Evolutionary conservation across 345 rosid species (phyloP).

Genomic region (Ailanthus altissimus): DNA sequence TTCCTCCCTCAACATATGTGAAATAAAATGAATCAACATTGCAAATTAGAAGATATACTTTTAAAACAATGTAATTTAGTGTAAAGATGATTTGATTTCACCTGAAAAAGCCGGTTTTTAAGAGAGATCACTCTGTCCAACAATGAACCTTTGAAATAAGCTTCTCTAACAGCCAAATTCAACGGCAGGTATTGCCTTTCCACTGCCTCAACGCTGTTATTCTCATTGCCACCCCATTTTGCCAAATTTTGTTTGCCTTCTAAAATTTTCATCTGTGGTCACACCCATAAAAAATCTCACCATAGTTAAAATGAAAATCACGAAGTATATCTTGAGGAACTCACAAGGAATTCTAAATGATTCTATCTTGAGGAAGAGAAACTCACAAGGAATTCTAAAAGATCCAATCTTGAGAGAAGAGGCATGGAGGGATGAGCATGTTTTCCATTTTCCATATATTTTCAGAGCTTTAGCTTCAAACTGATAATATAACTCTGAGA

Average conservation of each 20-base stretch:
- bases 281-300: neutral
- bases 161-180: constrained; percentile 59
- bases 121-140: constrained; percentile 68
- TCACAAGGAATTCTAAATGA: constrained; percentile 69
- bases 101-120: constrained; percentile 74
- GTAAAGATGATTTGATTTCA: neutral
- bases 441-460: constrained; percentile 48
- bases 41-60: too few relatives aligned
- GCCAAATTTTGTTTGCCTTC: constrained; percentile 52
- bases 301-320: neutral
- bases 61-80: too few relatives aligned
- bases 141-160: constrained; percentile 71
- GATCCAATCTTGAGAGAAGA: constrained; percentile 72
- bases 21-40: neutral
- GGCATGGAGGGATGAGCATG: constrained; percentile 45
- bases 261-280: constrained; percentile 56
- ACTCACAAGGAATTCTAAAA: constrained; percentile 68
- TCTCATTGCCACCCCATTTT: constrained; percentile 44
- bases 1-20: neutral
- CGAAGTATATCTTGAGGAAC: constrained; percentile 25
- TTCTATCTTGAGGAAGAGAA: constrained; percentile 73
- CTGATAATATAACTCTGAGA: neutral
- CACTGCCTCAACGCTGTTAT: neutral
- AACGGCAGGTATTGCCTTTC: constrained; percentile 40
- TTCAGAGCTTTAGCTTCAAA: neutral